These are phyloP conservation scores for Boletus smithii DNA, from an alignment of 1,284 basidiomycete genomes.

Conservation along the genomic window DNA sequence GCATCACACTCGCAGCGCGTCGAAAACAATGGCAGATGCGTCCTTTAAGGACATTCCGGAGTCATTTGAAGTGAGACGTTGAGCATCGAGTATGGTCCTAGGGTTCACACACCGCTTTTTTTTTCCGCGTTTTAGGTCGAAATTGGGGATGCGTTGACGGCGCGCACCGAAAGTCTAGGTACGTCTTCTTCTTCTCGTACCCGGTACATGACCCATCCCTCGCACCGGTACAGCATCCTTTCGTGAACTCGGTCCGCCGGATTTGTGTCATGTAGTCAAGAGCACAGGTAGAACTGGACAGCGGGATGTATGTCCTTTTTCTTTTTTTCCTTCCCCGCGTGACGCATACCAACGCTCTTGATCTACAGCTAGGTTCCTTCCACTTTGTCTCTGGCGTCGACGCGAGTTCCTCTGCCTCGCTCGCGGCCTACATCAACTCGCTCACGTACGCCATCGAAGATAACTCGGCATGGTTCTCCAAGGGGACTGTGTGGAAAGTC, in stretches of 20 bases:
- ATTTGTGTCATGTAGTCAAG: slow-evolving; percentile 95
- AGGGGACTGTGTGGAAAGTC: slow-evolving; percentile 86
- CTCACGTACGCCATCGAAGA: slow-evolving; percentile 95
- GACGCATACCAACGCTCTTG: neutral
- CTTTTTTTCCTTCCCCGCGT: neutral
- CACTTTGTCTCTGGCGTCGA: slow-evolving; percentile 93
- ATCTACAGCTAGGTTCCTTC: slow-evolving; percentile 73
- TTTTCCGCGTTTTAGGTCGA: slow-evolving; percentile 69
- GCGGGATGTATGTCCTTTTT: slow-evolving; percentile 73
- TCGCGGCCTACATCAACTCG: slow-evolving; percentile 98
- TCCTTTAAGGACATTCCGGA: slow-evolving; percentile 65
- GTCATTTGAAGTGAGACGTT: slow-evolving; percentile 48
- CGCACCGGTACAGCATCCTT: slow-evolving; percentile 68
- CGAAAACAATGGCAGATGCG: slow-evolving; percentile 45
- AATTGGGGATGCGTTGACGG: slow-evolving; percentile 84
- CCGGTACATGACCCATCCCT: neutral
- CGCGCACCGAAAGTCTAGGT: slow-evolving; percentile 92
- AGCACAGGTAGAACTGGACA: slow-evolving; percentile 79
- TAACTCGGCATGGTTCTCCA: slow-evolving; percentile 89
- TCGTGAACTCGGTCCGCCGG: slow-evolving; percentile 94
- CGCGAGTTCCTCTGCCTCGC: slow-evolving; percentile 93
- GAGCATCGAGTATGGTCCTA: neutral
- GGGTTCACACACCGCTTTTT: slow-evolving; percentile 2
- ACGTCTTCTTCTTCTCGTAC: slow-evolving; percentile 26
- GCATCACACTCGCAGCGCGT: no score